These are phyloP conservation scores for Saccharomycopsis capsularis DNA, from an alignment of 805 yeast genomes.

Conservation along the genomic window DNA sequence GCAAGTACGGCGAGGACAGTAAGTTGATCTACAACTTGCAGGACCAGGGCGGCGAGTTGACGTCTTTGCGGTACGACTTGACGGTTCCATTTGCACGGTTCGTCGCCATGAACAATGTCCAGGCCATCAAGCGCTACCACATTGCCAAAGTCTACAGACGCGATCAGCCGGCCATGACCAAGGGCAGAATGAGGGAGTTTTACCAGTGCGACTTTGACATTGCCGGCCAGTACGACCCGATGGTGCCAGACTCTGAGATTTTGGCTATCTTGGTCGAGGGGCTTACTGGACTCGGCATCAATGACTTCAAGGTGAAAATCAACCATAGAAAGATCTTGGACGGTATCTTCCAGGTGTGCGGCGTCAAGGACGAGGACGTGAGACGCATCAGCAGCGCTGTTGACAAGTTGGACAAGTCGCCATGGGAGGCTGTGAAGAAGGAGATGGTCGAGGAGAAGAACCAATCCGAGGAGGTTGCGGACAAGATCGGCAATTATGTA, in stretches of 20 bases:
- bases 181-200: conserved; percentile 99
- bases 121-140: conserved; percentile 87
- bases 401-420: conserved; percentile 89
- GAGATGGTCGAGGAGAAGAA: conserved; percentile 91
- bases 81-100: conserved; percentile 98
- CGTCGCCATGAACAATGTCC: conserved; percentile 91
- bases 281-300: conserved; percentile 72
- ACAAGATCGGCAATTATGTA: conserved; percentile 86
- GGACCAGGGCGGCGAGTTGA: conserved; percentile 98
- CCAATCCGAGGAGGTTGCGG: conserved; percentile 88
- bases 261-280: conserved; percentile 81
- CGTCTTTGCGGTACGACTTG: conserved; percentile 90
- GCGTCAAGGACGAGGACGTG: conserved; percentile 90
- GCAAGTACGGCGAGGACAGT: conserved; percentile 98
- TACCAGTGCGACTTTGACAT: conserved; percentile 98
- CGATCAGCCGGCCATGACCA: conserved; percentile 99
- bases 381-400: conserved; percentile 92
- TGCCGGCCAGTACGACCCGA: conserved; percentile 86
- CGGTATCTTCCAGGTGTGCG: conserved; percentile 92
- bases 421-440: conserved; percentile 90
- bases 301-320: conserved; percentile 83
- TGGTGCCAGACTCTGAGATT: conserved; percentile 96
- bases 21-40: conserved; percentile 91
- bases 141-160: conserved; percentile 98
- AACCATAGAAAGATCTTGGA: conserved; percentile 95